phyloP scores from a whole-genome alignment of 768 basidiomycete genomes.

The Cytidiella melzeri region DNA sequence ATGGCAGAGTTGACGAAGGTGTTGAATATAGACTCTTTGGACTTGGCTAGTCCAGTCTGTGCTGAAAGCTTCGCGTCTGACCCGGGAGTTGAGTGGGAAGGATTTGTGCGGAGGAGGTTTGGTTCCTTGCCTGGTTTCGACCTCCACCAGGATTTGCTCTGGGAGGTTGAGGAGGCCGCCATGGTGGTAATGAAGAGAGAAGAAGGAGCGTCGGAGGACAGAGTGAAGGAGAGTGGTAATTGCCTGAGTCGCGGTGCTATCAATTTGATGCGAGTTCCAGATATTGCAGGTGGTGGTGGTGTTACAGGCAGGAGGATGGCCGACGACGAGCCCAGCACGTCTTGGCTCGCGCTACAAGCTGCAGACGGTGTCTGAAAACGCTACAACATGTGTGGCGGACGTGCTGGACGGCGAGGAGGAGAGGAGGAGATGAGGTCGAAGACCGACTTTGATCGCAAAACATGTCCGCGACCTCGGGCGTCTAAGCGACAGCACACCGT shows the following conservation, averaged over 20 bases:
- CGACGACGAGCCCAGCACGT: background rate
- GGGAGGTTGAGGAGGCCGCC: conserved; percentile 17
- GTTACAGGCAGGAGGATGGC: background rate
- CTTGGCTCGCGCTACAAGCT: background rate
- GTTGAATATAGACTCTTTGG: conserved; percentile 40
- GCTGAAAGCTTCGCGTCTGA: conserved; percentile 17
- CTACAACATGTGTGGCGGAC: conserved; percentile 3
- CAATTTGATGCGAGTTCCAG: conserved; percentile 13
- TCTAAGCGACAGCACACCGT: background rate
- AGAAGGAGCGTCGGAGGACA: conserved; percentile 20
- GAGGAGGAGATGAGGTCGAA: background rate
- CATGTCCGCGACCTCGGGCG: background rate
- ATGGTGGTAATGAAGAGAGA: conserved; percentile 17
- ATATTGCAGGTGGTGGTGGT: conserved; percentile 5
- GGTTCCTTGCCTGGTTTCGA: conserved; percentile 24
- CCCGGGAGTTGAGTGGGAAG: conserved; percentile 15
- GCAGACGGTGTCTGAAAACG: background rate
- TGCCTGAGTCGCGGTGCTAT: conserved; percentile 11
- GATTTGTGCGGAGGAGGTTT: conserved; percentile 9
- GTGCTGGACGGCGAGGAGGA: conserved; percentile 1
- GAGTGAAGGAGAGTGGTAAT: conserved; percentile 13
- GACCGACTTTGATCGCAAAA: background rate
- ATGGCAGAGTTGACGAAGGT: conserved; percentile 58
- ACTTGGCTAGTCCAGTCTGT: conserved; percentile 14
- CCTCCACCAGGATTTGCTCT: conserved; percentile 28